Base-by-base conservation (phyloP, 2,329 filamentous ascomycete genomes). In the Pseudogymnoascus sp. region DNA sequence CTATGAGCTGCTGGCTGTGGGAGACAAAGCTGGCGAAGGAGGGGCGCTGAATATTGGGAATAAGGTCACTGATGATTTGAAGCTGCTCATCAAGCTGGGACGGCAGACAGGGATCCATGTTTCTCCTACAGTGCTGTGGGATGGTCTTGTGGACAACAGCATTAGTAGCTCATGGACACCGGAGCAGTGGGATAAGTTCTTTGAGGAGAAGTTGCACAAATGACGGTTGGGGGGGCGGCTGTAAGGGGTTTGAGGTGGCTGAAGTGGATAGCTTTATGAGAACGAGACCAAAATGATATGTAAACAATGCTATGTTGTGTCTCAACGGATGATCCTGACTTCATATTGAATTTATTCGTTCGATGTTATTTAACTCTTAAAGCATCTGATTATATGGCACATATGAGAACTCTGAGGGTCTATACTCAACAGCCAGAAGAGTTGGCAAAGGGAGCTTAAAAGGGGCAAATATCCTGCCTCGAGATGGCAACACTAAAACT, bases 41-140 rank as follows among this genome's bases (percentile, higher is more conserved):
- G 90, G 88, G 0, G 77, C 80, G 33, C 73, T 92, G 73, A 97
- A 97, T 72, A 73, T 71, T 7, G 92, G 93, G 0, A 97, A 97
- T 72, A 78, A 79, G 61, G 87, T 95, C 59, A 97, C 92, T 22
- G 82, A 88, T 71, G 91, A 96, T 73, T 74, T 97, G 61, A 97
- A 96, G 79, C 75, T 90, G 57, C 77, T 93, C 69, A 85, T 93
- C 64, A 95, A 92, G 81, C 87, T 87, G 73, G 83, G 90, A 69
- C 79, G 93, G 43, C 75, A 94, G 67, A 82, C 89, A 7, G 89
- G 92, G 11, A 85, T 96, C 43, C 93, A 97, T 77, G 90, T 97
- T 39, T 93, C 90, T 41, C 93, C 93, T 1, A 97, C 92, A 0
- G 91, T 93, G 18, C 80, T 96, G 58, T 92, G 95, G 73, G 86